phyloP scores from a whole-genome alignment of 345 rosid genomes.

The Salix caprea region DNA sequence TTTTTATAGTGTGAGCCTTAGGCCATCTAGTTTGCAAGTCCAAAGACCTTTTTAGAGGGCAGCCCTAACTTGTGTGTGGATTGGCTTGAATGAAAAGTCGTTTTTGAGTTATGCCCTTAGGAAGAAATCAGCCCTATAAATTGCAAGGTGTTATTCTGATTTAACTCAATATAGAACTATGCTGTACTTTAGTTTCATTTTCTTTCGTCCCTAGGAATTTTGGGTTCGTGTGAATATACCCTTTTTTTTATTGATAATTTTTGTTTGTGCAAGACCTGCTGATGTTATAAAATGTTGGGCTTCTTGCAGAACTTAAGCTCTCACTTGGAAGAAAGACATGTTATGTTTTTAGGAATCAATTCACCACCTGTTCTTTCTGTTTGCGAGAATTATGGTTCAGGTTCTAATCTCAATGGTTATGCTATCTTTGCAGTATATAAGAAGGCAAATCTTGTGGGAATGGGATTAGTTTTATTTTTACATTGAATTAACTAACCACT shows the following conservation, averaged over 20 bases:
- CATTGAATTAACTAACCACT: neutral
- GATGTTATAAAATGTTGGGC: neutral
- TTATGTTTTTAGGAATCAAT: constrained; percentile 39
- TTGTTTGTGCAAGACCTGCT: neutral
- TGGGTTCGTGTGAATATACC: neutral
- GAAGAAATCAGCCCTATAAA: too few species aligned
- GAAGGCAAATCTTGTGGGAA: neutral
- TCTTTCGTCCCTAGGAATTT: neutral
- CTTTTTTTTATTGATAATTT: neutral
- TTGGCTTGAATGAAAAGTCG: too few species aligned
- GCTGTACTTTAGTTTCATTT: too few species aligned
- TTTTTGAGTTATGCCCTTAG: too few species aligned
- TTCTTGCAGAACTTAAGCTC: constrained; percentile 46
- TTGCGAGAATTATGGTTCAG: constrained; percentile 27
- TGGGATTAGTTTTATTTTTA: neutral
- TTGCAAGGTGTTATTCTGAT: too few species aligned
- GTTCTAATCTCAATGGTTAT: constrained; percentile 12
- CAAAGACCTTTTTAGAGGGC: too few species aligned
- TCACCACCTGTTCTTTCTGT: constrained; percentile 70
- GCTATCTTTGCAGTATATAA: neutral
- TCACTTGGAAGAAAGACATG: constrained; percentile 44
- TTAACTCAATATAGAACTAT: too few species aligned
- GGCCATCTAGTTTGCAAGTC: too few species aligned
- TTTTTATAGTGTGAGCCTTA: too few species aligned
- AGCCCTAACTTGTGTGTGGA: too few species aligned